Percentiles rank a stretch among this genome's conserved stretches.
phyloP scores from a whole-genome alignment of 345 rosid species.

The Excoecaria cochinchinensis region DNA sequence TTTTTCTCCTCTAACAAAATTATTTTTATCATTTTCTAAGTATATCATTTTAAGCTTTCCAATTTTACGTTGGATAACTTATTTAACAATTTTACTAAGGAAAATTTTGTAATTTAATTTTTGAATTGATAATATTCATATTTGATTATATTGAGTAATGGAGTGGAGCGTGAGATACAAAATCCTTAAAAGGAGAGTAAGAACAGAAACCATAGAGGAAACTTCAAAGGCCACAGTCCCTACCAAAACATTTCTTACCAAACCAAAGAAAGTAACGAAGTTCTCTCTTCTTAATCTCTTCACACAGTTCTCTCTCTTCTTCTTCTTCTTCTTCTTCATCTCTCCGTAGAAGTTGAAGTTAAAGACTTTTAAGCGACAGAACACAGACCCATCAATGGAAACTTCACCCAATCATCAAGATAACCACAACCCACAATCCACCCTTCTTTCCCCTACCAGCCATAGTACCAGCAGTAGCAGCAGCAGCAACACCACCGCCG shows the following conservation, averaged over 20 bases:
- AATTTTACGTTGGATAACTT: no score
- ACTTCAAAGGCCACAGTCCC: constrained; percentile 26
- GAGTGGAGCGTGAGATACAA: background rate
- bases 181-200: background rate
- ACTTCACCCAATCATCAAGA: constrained; percentile 48
- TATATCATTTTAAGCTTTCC: no score
- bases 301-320: background rate
- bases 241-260: constrained; percentile 63
- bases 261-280: constrained; percentile 40
- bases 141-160: background rate
- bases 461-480: constrained; percentile 38
- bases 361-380: background rate
- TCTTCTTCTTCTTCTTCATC: background rate
- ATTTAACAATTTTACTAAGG: no score
- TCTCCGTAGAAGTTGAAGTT: background rate
- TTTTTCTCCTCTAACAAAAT: no score
- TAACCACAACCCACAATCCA: constrained; percentile 25
- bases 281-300: background rate
- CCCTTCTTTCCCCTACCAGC: constrained; percentile 56
- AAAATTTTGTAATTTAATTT: no score
- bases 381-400: constrained; percentile 51
- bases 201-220: background rate
- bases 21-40: no score
- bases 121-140: no score
- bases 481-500: constrained; percentile 28